Percentiles rank a stretch among this genome's conserved stretches.
Evolutionary conservation across 2,329 filamentous ascomycete genomes (phyloP).

Genomic region (Chlorencoelia australis): DNA sequence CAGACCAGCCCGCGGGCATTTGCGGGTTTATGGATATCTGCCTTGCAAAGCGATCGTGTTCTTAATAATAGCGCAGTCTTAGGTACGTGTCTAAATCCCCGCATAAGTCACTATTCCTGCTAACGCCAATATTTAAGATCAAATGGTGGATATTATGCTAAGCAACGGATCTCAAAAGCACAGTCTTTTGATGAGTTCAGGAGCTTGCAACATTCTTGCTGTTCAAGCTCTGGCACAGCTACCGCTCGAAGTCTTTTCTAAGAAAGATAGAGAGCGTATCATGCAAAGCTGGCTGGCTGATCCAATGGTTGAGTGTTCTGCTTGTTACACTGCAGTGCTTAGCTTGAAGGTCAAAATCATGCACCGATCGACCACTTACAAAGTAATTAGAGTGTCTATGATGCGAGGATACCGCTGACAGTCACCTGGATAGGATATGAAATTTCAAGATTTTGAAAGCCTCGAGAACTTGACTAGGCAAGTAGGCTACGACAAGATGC

Average conservation of each 20-base stretch:
- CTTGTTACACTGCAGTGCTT: slow-evolving; percentile 28
- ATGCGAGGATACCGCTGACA: too few species aligned
- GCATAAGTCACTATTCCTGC: not conserved
- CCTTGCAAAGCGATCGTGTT: slow-evolving; percentile 16
- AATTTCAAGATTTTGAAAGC: slow-evolving; percentile 30
- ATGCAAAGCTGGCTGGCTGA: slow-evolving; percentile 26
- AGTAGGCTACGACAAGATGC: slow-evolving; percentile 4
- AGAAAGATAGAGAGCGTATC: slow-evolving; percentile 35
- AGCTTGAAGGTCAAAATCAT: slow-evolving; percentile 40
- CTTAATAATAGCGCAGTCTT: slow-evolving; percentile 16
- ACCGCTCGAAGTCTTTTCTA: slow-evolving; percentile 31
- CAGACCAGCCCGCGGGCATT: slow-evolving; percentile 13
- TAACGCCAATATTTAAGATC: slow-evolving; percentile 12
- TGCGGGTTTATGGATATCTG: slow-evolving; percentile 18
- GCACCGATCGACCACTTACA: slow-evolving; percentile 41
- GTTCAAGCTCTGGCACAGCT: slow-evolving; percentile 18
- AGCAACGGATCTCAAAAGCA: slow-evolving; percentile 11
- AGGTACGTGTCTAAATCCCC: slow-evolving; percentile 11
- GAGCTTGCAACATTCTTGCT: slow-evolving; percentile 18
- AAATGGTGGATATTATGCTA: slow-evolving; percentile 22
- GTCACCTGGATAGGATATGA: slow-evolving; percentile 19
- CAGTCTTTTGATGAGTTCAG: slow-evolving; percentile 13
- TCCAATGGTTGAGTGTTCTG: slow-evolving; percentile 4
- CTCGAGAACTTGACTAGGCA: slow-evolving; percentile 20
- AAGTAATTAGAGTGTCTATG: slow-evolving; percentile 17